phyloP scores from a whole-genome alignment of 805 yeast species.

The Torulaspora franciscae region DNA sequence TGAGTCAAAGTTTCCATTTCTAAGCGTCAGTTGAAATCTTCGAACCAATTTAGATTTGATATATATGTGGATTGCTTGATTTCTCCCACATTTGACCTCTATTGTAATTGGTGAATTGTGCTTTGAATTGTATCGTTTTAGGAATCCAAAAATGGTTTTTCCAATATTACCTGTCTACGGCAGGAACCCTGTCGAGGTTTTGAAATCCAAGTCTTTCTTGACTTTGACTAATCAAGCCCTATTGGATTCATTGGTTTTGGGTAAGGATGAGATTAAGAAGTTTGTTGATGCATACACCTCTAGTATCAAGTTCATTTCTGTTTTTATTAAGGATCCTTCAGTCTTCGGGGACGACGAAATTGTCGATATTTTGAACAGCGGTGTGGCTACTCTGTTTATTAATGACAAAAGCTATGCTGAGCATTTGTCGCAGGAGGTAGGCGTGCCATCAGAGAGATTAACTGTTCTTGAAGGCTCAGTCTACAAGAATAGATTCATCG shows the following conservation, averaged over 20 bases:
- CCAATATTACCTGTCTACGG: conserved; percentile 38
- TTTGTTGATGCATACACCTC: conserved; percentile 15
- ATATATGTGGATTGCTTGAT: conserved; percentile 1
- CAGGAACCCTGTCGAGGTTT: conserved; percentile 11
- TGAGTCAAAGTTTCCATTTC: conserved; percentile 2
- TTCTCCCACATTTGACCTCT: not conserved
- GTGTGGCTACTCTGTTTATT: conserved; percentile 48
- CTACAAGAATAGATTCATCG: conserved; percentile 19
- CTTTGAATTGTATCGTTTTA: not conserved
- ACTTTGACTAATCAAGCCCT: conserved; percentile 28
- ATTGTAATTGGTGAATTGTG: not conserved
- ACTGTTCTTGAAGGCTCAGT: conserved; percentile 27
- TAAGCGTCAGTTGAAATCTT: not conserved
- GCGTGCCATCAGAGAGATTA: conserved; percentile 50
- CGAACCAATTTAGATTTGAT: not conserved
- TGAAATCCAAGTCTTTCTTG: conserved; percentile 22
- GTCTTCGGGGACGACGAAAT: conserved; percentile 40
- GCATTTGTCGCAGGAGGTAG: conserved; percentile 38
- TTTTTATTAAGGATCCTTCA: conserved; percentile 21
- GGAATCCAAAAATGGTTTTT: conserved; percentile 31
- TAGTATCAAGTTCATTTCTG: conserved; percentile 26
- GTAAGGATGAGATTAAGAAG: conserved; percentile 15
- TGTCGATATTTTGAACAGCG: conserved; percentile 55
- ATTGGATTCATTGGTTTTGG: conserved; percentile 23
- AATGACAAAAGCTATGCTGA: conserved; percentile 26